Conservation (phyloP, 148 eudicot genomes). For the Camellia lanceoleosa region DNA sequence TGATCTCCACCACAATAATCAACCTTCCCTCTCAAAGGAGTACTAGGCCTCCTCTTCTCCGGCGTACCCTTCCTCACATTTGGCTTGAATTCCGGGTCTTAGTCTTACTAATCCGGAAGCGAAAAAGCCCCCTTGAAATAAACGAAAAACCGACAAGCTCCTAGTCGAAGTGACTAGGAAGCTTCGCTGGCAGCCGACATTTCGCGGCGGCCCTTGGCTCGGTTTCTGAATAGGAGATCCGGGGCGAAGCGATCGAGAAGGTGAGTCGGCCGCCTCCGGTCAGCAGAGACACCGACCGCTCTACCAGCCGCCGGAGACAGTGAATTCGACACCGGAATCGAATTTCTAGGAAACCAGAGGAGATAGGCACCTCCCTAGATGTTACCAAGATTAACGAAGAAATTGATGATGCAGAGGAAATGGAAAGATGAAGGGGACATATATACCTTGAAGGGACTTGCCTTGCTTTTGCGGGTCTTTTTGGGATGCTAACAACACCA, state of each 20-base stretch:
- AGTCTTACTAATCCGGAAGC: constrained; percentile 80
- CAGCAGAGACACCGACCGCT: constrained; percentile 80
- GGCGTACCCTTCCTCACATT: constrained; percentile 73
- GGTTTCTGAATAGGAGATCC: constrained; percentile 29
- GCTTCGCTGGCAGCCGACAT: constrained; percentile 71
- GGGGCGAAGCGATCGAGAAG: constrained; percentile 41
- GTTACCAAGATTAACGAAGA: constrained; percentile 28
- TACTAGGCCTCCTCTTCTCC: constrained; percentile 57
- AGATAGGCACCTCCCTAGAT: constrained; percentile 62
- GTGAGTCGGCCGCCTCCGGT: constrained; percentile 59
- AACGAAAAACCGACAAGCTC: constrained; percentile 91
- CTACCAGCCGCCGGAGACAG: constrained; percentile 28
- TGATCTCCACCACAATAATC: constrained; percentile 63
- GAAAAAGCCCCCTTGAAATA: constrained; percentile 89
- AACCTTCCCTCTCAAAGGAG: constrained; percentile 55
- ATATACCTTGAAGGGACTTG: constrained; percentile 75
- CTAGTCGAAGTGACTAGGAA: constrained; percentile 75
- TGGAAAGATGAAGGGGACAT: constrained; percentile 78
- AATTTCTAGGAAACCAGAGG: constrained; percentile 59
- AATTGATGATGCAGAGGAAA: constrained; percentile 26
- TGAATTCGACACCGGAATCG: constrained; percentile 23
- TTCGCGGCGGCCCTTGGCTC: constrained; percentile 45
- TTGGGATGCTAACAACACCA: constrained; percentile 31
- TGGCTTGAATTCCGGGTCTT: constrained; percentile 56
- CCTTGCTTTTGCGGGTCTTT: constrained; percentile 54